Evolutionary conservation across 2,329 filamentous ascomycete genomes (phyloP), one percentile per base, ranked within the genome.

Genomic region (Fusarium virguliforme): DNA sequence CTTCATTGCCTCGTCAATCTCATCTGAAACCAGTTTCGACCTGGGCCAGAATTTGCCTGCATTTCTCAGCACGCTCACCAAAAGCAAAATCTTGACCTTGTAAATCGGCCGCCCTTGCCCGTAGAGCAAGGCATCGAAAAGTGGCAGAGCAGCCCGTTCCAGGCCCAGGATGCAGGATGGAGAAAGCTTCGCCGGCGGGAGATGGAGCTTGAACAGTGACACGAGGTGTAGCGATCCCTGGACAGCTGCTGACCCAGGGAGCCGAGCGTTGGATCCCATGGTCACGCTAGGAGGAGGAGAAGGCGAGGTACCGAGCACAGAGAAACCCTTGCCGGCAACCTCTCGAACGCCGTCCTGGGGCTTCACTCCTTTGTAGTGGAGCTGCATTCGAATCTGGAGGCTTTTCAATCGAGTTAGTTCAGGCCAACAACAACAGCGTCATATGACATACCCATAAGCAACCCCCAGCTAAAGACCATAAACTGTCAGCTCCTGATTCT

Each of bases 141-240:
- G 53, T 32, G 70, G 60, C 9, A 61, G 24, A 1, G 46, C 56
- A 6, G 64, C 71, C 38, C 53, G 61, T 38, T 67, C 58, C 9
- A 76, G 53, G 4, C 72, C 66, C n/a, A 65, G 46, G 7, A 74
- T 62, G 22, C 73, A 76, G 1, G 74, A 68, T 2, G 74, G 74
- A 8, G 74, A 76, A 24, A 73, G 28, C 10, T 74, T 75, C 35
- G 73, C 62, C 10, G 74, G 62, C 5, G 55, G 48, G 8, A 75
- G 37, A 8, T 56, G 53, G 8, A 54, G 50, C 6, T 65, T 70
- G 51, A 76, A 71, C 8, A 76, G 62, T 15, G 62, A 53, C 12
- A 74, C 43, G 3, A 76, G 51, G 3, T 58, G 64, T 4, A 76
- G 48, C 4, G 74, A 65, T 12, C 62, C 62, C 18, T 74, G 71